Conservation (phyloP, 2,329 filamentous ascomycete genomes). For the Ophioceras dolichostomum region DNA sequence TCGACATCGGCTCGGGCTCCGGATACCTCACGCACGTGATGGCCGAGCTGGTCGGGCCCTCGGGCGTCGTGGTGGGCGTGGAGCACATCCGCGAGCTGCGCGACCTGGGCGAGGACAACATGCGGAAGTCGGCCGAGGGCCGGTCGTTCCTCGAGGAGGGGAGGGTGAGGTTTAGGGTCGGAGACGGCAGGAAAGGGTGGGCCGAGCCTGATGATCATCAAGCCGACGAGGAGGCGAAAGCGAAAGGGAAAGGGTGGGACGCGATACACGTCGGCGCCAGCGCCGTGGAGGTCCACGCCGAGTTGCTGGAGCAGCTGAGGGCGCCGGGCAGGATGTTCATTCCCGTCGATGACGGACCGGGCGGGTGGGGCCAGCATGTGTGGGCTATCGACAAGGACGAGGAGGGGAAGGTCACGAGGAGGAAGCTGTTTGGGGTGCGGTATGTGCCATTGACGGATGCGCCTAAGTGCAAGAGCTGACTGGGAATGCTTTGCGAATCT, state of each 20-base stretch:
- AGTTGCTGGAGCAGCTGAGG: constrained; percentile 65
- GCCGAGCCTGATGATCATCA: constrained; percentile 20
- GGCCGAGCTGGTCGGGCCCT: constrained; percentile 56
- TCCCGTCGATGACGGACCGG: constrained; percentile 48
- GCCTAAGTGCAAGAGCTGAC: too few relatives aligned
- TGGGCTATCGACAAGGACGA: constrained; percentile 64
- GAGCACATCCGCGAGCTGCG: constrained; percentile 59
- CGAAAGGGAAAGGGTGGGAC: constrained; percentile 55
- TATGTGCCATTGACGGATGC: constrained; percentile 41
- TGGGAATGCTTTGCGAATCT: too few relatives aligned
- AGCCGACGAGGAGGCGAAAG: constrained; percentile 27
- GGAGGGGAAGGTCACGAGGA: constrained; percentile 46
- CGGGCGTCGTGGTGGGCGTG: constrained; percentile 50
- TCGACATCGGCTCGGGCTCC: constrained; percentile 65
- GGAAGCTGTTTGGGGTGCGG: constrained; percentile 55
- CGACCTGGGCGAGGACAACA: constrained; percentile 51
- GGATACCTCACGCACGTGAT: constrained; percentile 84
- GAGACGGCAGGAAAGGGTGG: constrained; percentile 62
- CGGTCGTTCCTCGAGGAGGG: constrained; percentile 47
- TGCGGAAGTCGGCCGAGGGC: constrained; percentile 50
- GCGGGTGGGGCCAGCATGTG: constrained; percentile 46
- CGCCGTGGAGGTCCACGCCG: constrained; percentile 58
- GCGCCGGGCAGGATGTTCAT: constrained; percentile 73
- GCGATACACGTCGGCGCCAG: constrained; percentile 93
- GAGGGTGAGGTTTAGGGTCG: constrained; percentile 59